Conservation (phyloP, 495 filamentous ascomycete species). For the Neurospora sp. region DNA sequence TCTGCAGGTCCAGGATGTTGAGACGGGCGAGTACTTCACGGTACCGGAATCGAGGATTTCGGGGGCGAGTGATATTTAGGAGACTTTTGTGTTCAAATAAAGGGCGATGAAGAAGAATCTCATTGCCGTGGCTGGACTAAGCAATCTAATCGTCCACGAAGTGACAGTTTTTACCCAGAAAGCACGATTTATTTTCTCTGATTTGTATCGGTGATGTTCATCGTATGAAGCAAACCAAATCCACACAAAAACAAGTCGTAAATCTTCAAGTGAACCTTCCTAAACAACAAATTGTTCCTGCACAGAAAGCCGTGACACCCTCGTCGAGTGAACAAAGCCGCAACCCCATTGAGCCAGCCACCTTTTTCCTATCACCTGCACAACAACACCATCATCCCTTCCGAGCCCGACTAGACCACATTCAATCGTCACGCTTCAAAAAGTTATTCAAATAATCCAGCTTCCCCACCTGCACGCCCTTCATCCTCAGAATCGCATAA, state of each 20-base stretch:
- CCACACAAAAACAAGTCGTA: not conserved
- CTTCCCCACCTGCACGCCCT: conserved; percentile 50
- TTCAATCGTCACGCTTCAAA: conserved; percentile 2
- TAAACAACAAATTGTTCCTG: not conserved
- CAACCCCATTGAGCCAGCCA: not conserved
- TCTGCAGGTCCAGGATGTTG: too few relatives aligned
- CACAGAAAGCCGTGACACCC: not conserved
- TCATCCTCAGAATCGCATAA: conserved; percentile 44
- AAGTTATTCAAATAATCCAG: conserved; percentile 34
- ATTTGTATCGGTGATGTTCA: not conserved
- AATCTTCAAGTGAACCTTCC: not conserved
- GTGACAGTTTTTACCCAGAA: not conserved
- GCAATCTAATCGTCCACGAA: not conserved
- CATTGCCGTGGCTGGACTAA: not conserved
- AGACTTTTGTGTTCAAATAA: not conserved
- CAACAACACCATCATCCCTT: not conserved
- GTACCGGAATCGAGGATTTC: not conserved
- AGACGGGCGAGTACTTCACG: too few relatives aligned
- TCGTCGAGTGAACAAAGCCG: not conserved
- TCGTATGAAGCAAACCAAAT: not conserved
- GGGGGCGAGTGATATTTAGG: not conserved
- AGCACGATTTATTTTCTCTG: not conserved
- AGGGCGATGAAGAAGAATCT: not conserved
- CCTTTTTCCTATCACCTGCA: not conserved
- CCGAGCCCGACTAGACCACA: too few relatives aligned